Evolutionary conservation across 345 rosid genomes (phyloP), one percentile per base, ranked within the genome.

Genomic region (Sisymbrium altissimum): DNA sequence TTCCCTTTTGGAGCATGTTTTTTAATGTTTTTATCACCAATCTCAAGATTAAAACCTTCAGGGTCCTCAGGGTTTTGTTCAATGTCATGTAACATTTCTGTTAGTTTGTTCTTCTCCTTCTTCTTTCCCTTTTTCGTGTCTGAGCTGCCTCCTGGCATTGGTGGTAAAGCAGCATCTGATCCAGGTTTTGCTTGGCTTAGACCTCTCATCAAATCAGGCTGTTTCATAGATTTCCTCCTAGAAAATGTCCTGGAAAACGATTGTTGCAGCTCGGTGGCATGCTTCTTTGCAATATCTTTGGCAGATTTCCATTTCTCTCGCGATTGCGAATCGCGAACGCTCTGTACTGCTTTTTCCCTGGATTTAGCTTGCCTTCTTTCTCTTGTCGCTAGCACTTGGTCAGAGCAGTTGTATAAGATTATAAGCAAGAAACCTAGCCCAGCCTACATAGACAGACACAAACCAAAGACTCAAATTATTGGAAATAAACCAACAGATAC

Each of bases 281-380:
- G 85, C 79, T 85, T 89, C 86, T 85, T 95, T 61, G 97, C 99
- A 17, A 87, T 85, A 44, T 84, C 96, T 85, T 87, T 95, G 9
- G 97, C 97, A 35, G 87, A 83, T 82, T 88, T 89, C 99, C 99
- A 96, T 75, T 85, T 90, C 76, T 92, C 97, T 2, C 86, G 83
- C 0, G 96, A 84, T 77, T 86, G 96, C 0, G 86, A 71, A 29
- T 96, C 98, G 12, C 93, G 80, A 30, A 96, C 96, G 65, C 95
- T 92, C 49, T 85, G 91, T 41, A 89, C 97, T 39, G 98, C 99
- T 62, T 86, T 90, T 62, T 92, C 97, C 52, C 99, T 86, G 39
- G 99, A 84, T 81, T 88, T 68, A 48, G 97, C 98, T 46, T 84
- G 87, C 72, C 91, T 90, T 84, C 79, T 84, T 81, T 92, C 99